These are phyloP conservation scores for Zalerion maritima DNA, from an alignment of 495 filamentous ascomycete genomes.

Conservation along the genomic window DNA sequence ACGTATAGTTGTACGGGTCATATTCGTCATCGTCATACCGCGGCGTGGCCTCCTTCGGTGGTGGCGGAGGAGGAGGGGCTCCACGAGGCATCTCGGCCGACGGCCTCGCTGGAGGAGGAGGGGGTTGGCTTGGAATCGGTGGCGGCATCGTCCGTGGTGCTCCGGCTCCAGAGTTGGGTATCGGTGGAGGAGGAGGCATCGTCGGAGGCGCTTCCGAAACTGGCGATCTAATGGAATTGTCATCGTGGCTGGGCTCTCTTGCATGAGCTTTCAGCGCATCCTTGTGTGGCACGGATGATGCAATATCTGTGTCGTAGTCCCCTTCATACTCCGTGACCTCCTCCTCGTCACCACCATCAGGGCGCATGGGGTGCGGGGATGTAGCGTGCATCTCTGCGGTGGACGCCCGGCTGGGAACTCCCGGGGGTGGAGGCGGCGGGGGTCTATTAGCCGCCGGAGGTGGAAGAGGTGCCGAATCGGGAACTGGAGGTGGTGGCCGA, in stretches of 20 bases:
- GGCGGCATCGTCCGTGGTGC: slow-evolving; percentile 35
- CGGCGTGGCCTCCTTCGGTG: slow-evolving; percentile 32
- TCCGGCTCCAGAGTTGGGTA: slow-evolving; percentile 18
- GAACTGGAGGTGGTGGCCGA: slow-evolving; percentile 34
- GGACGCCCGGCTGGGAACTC: slow-evolving; percentile 40
- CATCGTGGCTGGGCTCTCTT: slow-evolving; percentile 57
- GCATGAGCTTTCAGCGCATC: slow-evolving; percentile 79
- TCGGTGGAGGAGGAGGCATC: slow-evolving; percentile 31
- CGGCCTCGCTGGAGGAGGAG: slow-evolving; percentile 33
- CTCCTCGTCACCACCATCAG: slow-evolving; percentile 52
- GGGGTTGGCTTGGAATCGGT: slow-evolving; percentile 43
- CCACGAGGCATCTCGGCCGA: slow-evolving; percentile 60
- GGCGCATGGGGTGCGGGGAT: slow-evolving; percentile 19
- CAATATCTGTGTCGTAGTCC: slow-evolving; percentile 97
- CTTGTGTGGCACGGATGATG: slow-evolving; percentile 73
- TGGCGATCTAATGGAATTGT: slow-evolving; percentile 33
- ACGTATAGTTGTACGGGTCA: slow-evolving; percentile 56
- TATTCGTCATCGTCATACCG: slow-evolving; percentile 52
- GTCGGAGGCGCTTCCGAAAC: slow-evolving; percentile 25
- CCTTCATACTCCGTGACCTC: slow-evolving; percentile 93
- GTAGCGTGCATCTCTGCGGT: slow-evolving; percentile 39
- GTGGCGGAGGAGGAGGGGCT: slow-evolving; percentile 51
- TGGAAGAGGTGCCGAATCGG: slow-evolving; percentile 31
- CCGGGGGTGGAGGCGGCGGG: slow-evolving; percentile 68
- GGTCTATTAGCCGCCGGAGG: slow-evolving; percentile 45